Evolutionary conservation across 495 filamentous ascomycete species (phyloP), one percentile per base, ranked within the genome.

Genomic region (Neurospora sp.): DNA sequence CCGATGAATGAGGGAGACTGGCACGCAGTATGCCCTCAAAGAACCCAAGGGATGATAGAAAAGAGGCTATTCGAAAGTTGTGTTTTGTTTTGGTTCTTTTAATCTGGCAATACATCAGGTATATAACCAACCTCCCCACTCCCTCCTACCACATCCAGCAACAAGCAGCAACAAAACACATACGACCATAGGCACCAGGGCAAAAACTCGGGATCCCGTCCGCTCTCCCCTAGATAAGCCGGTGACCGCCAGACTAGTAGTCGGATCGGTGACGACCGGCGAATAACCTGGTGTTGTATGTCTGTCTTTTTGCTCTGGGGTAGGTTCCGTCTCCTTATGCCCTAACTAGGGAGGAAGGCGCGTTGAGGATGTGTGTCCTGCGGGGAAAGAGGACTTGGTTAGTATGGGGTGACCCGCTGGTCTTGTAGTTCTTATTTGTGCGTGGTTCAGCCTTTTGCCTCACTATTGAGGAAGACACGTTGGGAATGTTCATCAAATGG

Each of bases 221-320:
- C 31, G 31, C 0, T 35, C 31, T 35, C 31, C 31, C 31, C 31
- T 35, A 35, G 31, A 35, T 35, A 35, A 35, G 31, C 31, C 31
- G 31, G 31, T 35, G 31, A 35, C 31, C 31, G 31, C 31, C 31
- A 35, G 31, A 35, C 73, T 76, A 84, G 83, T 83, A 85, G 79
- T 82, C 80, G 81, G 82, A 81, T 83, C 77, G 81, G 77, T 80
- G 74, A 80, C 79, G 72, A 79, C 74, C 73, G 77, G 76, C 65
- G 82, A 82, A 82, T 82, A 53, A 53, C 46, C 46, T 53, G 46
- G 20, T 53, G 46, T 53, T 53, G 46, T 53, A 53, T 53, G 46
- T 53, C 20, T 35, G 2, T 35, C 27, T 22, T 5, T 22, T 7
- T 53, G 4, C 4, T 27, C n/a, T 11, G 2, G n/a, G 31, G 31